phyloP scores from a whole-genome alignment of 768 basidiomycete species.

The Xerocomus brunneocitrinus region DNA sequence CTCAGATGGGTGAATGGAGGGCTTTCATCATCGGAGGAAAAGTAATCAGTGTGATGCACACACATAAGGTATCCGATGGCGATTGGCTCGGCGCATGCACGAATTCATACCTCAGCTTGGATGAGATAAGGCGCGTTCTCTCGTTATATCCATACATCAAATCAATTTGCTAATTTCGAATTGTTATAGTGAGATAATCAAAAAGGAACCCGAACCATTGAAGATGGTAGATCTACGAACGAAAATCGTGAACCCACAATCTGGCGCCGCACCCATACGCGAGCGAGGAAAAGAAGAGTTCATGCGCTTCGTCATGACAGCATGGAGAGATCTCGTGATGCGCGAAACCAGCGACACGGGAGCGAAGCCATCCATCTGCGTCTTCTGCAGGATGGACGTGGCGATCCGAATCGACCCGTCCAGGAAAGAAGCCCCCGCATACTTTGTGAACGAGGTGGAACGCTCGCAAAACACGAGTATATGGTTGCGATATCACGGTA shows the following conservation, averaged over 20 bases:
- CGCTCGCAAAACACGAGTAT: background rate
- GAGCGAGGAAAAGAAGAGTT: background rate
- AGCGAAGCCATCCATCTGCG: background rate
- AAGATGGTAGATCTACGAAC: background rate
- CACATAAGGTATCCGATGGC: no score
- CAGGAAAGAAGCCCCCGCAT: background rate
- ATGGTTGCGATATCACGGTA: background rate
- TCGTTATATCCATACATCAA: no score
- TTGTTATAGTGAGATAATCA: background rate
- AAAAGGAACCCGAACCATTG: background rate
- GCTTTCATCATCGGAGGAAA: background rate
- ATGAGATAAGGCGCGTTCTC: no score
- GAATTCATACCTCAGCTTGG: no score
- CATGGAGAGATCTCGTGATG: background rate
- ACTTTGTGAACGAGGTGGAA: conserved; percentile 1
- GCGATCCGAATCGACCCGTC: background rate
- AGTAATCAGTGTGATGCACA: no score
- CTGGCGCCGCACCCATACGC: background rate
- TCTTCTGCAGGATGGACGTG: background rate
- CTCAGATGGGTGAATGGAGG: background rate
- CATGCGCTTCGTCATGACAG: background rate
- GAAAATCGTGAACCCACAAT: background rate
- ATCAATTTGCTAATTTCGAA: no score
- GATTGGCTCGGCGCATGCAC: no score
- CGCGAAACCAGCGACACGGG: background rate